Evolutionary conservation across 768 basidiomycete genomes (phyloP).

Genomic region (Phallus indusiatus): DNA sequence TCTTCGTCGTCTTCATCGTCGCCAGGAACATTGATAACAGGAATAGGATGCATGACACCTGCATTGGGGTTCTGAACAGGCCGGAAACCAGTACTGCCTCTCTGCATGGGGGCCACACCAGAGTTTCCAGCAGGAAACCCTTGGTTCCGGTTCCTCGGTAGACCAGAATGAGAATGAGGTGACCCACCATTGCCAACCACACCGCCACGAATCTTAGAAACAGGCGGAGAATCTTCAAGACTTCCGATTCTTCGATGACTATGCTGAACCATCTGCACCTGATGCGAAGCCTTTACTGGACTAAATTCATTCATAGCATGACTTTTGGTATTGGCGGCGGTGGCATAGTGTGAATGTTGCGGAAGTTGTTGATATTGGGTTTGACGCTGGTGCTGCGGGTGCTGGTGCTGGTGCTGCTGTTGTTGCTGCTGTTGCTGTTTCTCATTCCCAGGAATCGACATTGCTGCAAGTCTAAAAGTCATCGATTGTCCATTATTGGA

Average conservation of each 20-base stretch:
- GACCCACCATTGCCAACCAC: not conserved
- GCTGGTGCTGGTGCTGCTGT: not conserved
- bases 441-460: not conserved
- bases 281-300: not conserved
- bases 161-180: not conserved
- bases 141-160: slow-evolving; percentile 9
- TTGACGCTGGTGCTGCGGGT: not conserved
- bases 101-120: not conserved
- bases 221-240: slow-evolving; percentile 35
- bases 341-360: not conserved
- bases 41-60: slow-evolving; percentile 4
- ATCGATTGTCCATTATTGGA: slow-evolving; percentile 1
- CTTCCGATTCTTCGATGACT: not conserved
- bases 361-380: not conserved
- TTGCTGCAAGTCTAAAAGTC: slow-evolving; percentile 5
- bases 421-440: not conserved
- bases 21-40: slow-evolving; percentile 13
- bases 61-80: not conserved
- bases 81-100: not conserved
- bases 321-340: not conserved
- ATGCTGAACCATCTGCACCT: slow-evolving; percentile 16
- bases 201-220: slow-evolving; percentile 16
- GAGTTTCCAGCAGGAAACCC: slow-evolving; percentile 22
- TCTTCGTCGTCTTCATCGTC: not conserved
- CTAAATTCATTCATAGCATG: not conserved